These are phyloP conservation scores for Penicillium occitanis DNA, from an alignment of 2,329 filamentous ascomycete genomes.

Conservation along the genomic window DNA sequence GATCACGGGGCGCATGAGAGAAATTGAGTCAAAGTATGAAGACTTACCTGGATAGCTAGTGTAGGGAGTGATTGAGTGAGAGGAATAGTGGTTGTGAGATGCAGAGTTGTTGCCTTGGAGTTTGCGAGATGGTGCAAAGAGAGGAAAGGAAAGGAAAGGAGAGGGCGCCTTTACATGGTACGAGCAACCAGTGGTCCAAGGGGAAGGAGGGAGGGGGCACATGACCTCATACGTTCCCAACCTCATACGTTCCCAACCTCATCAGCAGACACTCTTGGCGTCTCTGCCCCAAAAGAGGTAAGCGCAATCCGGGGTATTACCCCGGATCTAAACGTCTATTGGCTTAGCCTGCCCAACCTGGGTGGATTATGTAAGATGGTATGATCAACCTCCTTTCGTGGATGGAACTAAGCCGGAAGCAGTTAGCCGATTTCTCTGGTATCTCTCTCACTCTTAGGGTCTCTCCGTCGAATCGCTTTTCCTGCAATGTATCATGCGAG, in stretches of 20 bases:
- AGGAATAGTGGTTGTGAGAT: constrained; percentile 1
- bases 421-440: neutral
- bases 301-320: constrained; percentile 14
- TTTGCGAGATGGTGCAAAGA: neutral
- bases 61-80: neutral
- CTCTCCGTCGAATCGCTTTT: neutral
- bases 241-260: neutral
- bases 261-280: constrained; percentile 1
- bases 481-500: neutral
- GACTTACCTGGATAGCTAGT: neutral
- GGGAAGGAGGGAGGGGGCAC: constrained; percentile 13
- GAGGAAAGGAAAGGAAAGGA: neutral
- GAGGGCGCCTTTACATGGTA: neutral
- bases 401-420: neutral
- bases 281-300: neutral
- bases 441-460: neutral
- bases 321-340: constrained; percentile 13
- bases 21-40: neutral
- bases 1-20: neutral
- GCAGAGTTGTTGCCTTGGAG: neutral
- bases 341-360: neutral
- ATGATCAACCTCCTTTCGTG: neutral
- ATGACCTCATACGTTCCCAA: constrained; percentile 16
- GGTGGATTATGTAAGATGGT: neutral
- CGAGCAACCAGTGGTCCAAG: neutral